These are phyloP conservation scores for Cicer pinnatifidum DNA, from an alignment of 306 rosid genomes.

Conservation along the genomic window DNA sequence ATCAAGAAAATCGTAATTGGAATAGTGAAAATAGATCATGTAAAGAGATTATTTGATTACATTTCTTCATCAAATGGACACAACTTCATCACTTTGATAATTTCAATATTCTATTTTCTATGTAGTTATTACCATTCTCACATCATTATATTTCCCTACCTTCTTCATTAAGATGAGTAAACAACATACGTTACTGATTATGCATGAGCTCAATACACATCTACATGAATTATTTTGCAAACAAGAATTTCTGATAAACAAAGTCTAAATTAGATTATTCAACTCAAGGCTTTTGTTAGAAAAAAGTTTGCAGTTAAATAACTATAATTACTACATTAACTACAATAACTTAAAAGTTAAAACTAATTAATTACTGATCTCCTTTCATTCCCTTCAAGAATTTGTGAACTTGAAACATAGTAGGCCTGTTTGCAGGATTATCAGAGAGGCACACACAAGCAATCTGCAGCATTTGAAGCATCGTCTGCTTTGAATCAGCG, in stretches of 20 bases:
- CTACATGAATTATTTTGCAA: constrained; percentile 23
- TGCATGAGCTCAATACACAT: background rate
- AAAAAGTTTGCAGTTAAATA: constrained; percentile 36
- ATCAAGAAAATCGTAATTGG: no score
- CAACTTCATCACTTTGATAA: no score
- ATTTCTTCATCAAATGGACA: no score
- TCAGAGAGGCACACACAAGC: constrained; percentile 83
- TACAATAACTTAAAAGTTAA: constrained; percentile 10
- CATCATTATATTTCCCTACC: background rate
- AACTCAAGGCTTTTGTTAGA: constrained; percentile 33
- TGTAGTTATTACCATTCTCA: background rate
- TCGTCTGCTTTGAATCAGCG: constrained; percentile 76
- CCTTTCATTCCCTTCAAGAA: constrained; percentile 73
- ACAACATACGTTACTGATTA: constrained; percentile 2
- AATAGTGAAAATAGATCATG: no score
- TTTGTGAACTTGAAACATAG: constrained; percentile 90
- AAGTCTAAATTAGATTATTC: constrained; percentile 32
- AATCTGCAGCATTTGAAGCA: constrained; percentile 83
- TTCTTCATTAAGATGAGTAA: background rate
- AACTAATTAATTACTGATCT: constrained; percentile 43
- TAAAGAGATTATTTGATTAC: no score
- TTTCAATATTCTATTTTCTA: background rate
- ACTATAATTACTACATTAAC: constrained; percentile 17
- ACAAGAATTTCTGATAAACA: constrained; percentile 29
- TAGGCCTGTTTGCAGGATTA: constrained; percentile 88